Evolutionary conservation across 495 filamentous ascomycete genomes (phyloP), one percentile per base, ranked within the genome.

Genomic region (Durotheca rogersii): DNA sequence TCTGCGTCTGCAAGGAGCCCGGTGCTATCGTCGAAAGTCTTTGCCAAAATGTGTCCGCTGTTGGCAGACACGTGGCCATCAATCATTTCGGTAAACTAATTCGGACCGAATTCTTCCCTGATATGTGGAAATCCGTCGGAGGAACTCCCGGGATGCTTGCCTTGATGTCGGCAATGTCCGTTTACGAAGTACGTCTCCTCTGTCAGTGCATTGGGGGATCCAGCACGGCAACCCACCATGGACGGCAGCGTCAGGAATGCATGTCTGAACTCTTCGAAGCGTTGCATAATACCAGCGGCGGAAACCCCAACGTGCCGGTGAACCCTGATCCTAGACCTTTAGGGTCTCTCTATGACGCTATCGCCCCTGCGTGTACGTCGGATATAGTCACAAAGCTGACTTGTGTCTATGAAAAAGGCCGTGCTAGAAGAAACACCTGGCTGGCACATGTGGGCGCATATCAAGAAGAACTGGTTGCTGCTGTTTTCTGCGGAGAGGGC

Each of bases 101-200:
- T 11, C 44, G 47, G 4, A 43, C 43, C 12, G 50, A 37, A 2
- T 5, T 7, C 3, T 58, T 62, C 33, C 1, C 7, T 18, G 4
- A 11, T 14, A 46, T 50, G 23, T 66, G 60, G 57, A n/a, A 2
- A 15, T 45, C 40, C 11, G 14, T 61, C 17, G 63, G 63, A 0
- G 51, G 45, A 12, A 47, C 47, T 19, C 1, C 17, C 0, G 60
- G 57, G 7, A 43, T 66, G 15, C 36, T 56, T 2, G 27, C 19
- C 16, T 49, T 61, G 40, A 53, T 64, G 57, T 35, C 50, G 3
- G 48, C 53, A 27, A 38, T 66, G 27, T 59, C 53, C 6, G 53
- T 61, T 7, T 14, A n/a, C 29, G 50, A 66, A n/a, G 48, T 66
- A 7, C 14, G 41, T 2, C 25, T 36, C 4, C 34, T 66, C 6